A percentile compares a stretch with the other conserved stretches of the same genome.
Conservation (phyloP, 2,329 filamentous ascomycete species). For the Sphaerulina musiva region DNA sequence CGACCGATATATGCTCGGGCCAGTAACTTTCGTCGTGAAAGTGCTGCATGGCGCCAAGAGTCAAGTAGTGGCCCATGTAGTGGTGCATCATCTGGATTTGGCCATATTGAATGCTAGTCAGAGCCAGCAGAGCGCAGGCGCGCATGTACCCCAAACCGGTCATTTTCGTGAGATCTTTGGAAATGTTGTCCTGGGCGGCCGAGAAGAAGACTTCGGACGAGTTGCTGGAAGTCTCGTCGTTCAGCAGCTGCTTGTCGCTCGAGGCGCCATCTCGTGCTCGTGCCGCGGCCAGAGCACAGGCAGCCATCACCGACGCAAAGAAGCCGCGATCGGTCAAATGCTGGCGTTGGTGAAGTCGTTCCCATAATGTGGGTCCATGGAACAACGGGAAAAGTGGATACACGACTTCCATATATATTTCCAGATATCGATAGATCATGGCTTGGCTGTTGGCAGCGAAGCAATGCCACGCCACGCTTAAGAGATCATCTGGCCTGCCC, state of each 20-base stretch:
- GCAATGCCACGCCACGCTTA: constrained; percentile 36
- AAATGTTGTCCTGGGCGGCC: constrained; percentile 39
- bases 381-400: constrained; percentile 51
- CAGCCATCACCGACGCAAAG: constrained; percentile 48
- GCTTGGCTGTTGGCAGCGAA: constrained; percentile 38
- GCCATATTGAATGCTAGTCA: constrained; percentile 49
- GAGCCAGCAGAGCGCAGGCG: constrained; percentile 44
- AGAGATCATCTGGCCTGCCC: constrained; percentile 23
- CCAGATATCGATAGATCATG: constrained; percentile 38
- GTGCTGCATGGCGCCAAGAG: constrained; percentile 43
- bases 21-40: constrained; percentile 51
- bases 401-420: constrained; percentile 49
- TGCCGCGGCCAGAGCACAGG: constrained; percentile 46
- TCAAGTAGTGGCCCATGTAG: constrained; percentile 48
- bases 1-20: constrained; percentile 41
- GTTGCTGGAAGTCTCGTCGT: constrained; percentile 19
- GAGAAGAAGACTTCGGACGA: constrained; percentile 42
- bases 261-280: constrained; percentile 47
- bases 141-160: constrained; percentile 40
- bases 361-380: constrained; percentile 41
- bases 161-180: constrained; percentile 34
- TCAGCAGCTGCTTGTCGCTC: constrained; percentile 28
- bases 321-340: constrained; percentile 41
- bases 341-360: constrained; percentile 39
- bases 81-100: constrained; percentile 46